Conservation (phyloP, 2,329 filamentous ascomycete genomes). For the Microdochium trichocladiopsis region DNA sequence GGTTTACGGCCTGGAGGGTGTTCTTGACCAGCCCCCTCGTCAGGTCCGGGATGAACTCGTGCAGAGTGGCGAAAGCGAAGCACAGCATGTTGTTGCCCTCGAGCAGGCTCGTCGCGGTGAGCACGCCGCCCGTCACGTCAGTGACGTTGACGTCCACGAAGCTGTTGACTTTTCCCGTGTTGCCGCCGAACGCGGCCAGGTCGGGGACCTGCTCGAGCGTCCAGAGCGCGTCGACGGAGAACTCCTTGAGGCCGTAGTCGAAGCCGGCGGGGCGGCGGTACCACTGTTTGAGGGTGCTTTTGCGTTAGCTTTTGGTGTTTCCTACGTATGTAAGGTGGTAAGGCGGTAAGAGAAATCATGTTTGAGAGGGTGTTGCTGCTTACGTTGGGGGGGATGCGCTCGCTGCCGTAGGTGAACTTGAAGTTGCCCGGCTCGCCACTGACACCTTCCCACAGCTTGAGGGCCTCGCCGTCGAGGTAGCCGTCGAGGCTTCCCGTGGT, state of each 20-base stretch:
- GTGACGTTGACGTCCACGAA: conserved; percentile 10
- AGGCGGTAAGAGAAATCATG: too few species aligned
- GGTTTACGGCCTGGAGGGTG: conserved; percentile 16
- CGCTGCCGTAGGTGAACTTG: conserved; percentile 21
- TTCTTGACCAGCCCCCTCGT: conserved; percentile 20
- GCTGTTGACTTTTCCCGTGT: conserved; percentile 11
- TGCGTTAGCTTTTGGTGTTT: neutral
- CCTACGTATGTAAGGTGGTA: too few species aligned
- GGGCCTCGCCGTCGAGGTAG: conserved; percentile 6
- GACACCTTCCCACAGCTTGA: conserved; percentile 6
- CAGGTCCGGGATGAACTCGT: conserved; percentile 21
- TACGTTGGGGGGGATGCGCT: conserved; percentile 28
- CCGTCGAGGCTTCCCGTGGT: conserved; percentile 18
- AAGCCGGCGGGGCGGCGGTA: conserved; percentile 13
- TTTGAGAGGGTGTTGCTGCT: too few species aligned
- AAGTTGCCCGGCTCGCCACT: conserved; percentile 23
- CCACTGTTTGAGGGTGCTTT: conserved; percentile 6
- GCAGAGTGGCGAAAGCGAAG: conserved; percentile 24
- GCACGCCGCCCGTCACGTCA: conserved; percentile 12
- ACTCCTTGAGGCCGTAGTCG: conserved; percentile 20
- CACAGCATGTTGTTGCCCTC: conserved; percentile 25
- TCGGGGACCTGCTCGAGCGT: neutral
- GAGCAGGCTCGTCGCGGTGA: conserved; percentile 5
- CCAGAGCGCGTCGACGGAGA: conserved; percentile 1
- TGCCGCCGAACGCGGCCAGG: conserved; percentile 11